Evolutionary conservation across 148 eudicot species (phyloP).

Genomic region (Camellia lanceoleosa): DNA sequence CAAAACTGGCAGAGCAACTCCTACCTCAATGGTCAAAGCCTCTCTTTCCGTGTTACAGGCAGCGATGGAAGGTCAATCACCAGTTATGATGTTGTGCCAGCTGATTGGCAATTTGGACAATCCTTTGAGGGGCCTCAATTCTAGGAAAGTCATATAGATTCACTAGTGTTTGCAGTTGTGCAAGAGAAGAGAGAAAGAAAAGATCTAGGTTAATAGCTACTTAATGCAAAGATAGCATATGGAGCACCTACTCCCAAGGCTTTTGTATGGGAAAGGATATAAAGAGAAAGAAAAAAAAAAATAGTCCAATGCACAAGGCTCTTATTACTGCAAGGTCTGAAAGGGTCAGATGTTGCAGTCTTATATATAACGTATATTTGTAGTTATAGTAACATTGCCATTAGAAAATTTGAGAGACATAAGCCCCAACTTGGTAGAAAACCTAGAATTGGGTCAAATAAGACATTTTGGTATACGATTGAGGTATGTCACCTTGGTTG

Average conservation of each 20-base stretch:
- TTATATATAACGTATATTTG: background rate
- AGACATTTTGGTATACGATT: background rate
- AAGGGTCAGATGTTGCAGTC: too few relatives aligned
- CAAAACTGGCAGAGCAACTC: constrained; percentile 53
- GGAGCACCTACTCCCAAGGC: background rate
- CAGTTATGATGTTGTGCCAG: constrained; percentile 29
- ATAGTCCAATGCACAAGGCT: too few relatives aligned
- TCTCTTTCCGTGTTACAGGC: constrained; percentile 35
- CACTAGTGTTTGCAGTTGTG: background rate
- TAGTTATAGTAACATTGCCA: background rate
- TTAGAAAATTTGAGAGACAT: background rate
- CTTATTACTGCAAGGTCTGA: too few relatives aligned
- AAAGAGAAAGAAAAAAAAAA: too few relatives aligned
- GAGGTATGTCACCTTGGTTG: background rate
- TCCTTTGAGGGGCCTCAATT: constrained; percentile 39
- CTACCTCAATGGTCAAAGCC: constrained; percentile 33
- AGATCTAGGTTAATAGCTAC: background rate
- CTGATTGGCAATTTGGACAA: constrained; percentile 47
- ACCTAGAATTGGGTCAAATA: constrained; percentile 8
- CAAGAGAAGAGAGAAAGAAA: background rate
- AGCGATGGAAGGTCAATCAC: constrained; percentile 39
- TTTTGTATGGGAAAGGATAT: background rate
- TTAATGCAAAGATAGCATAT: background rate
- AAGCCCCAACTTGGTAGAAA: background rate
- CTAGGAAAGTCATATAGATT: background rate